Conservation (phyloP, 1,139 yeast species). For the Sporopachydermia cereana region DNA sequence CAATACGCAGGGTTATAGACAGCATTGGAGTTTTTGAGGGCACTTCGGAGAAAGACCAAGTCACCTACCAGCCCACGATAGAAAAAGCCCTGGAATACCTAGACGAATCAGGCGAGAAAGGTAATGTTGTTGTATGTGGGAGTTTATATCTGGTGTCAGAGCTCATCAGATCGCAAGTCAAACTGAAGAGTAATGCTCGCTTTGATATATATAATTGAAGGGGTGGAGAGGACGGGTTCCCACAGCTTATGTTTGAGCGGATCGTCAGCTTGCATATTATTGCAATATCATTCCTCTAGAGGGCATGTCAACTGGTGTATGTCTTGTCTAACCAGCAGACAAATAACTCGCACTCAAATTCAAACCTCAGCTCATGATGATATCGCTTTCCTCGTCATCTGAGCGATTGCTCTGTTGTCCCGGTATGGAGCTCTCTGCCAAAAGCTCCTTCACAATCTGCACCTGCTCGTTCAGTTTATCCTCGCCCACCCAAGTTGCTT, state of each 20-base stretch:
- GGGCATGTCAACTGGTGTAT: too few species aligned
- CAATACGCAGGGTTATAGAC: constrained; percentile 20
- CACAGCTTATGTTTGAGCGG: too few species aligned
- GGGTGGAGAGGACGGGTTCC: too few species aligned
- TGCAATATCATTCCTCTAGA: too few species aligned
- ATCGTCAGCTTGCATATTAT: too few species aligned
- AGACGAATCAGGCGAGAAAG: constrained; percentile 17
- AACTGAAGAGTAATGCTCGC: constrained; percentile 9
- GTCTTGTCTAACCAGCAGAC: too few species aligned
- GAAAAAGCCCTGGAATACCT: constrained; percentile 8
- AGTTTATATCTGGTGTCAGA: constrained; percentile 70
- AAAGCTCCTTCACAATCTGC: constrained; percentile 15
- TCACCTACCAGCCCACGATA: constrained; percentile 10
- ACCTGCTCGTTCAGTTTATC: constrained; percentile 23
- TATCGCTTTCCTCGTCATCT: too few species aligned
- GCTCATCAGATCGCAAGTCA: constrained; percentile 32
- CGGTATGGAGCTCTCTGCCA: too few species aligned
- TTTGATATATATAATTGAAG: too few species aligned
- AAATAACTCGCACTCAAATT: too few species aligned
- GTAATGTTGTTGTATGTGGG: constrained; percentile 59
- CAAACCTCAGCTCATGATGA: too few species aligned
- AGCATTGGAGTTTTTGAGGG: constrained; percentile 17
- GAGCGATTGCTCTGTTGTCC: too few species aligned
- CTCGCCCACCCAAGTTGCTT: constrained; percentile 24
- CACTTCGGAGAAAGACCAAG: neutral